Base-by-base conservation (phyloP, 345 rosid genomes). In the Gossypium thurberi region DNA sequence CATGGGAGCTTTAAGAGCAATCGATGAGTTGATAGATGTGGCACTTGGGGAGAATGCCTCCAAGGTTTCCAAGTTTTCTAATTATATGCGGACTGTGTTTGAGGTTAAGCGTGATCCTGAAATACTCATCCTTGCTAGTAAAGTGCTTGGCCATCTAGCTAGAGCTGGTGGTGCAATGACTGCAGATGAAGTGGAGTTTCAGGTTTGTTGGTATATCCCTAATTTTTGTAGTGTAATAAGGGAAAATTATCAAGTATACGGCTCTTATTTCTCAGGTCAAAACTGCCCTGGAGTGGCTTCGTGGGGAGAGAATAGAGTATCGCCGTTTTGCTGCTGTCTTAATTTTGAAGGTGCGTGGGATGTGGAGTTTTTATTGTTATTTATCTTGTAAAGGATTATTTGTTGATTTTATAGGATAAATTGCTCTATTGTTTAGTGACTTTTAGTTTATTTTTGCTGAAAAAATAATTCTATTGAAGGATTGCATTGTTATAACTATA, bases 151-250 rank as follows among this genome's bases (percentile, higher is more conserved):
- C 44, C 99, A 96, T 72, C 88, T 96, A 75, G 98, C 97, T 7
- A 87, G 97, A 90, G 95, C 97, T 17, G 98, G 99, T 66, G 99
- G 99, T 69, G 97, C 95, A 48, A 91, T 96, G 99, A 90, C 96
- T 66, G 96, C 99, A n/a, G 99, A 96, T 76, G 97, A 93, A 93
- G 96, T 93, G 79, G 97, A 93, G 73, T 81, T 89, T 85, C 98
- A 96, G 95, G 98, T 96, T 74, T 47, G 75, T 77, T 74, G 37
- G 40, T 55, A 47, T 52, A 2, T 1, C 0, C n/a, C 15, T 55
- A 2, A 1, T 17, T 14, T 55, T 23, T 9, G 44, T 23, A 42
- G 14, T 14, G 17, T 64, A 56, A 14, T 46, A 12, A n/a, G 65
- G 26, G 18, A 73, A 51, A 59, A 53, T 42, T 21, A 17, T 44